Conservation (phyloP, 2,329 filamentous ascomycete species). For the Aurifilum marmelostoma region DNA sequence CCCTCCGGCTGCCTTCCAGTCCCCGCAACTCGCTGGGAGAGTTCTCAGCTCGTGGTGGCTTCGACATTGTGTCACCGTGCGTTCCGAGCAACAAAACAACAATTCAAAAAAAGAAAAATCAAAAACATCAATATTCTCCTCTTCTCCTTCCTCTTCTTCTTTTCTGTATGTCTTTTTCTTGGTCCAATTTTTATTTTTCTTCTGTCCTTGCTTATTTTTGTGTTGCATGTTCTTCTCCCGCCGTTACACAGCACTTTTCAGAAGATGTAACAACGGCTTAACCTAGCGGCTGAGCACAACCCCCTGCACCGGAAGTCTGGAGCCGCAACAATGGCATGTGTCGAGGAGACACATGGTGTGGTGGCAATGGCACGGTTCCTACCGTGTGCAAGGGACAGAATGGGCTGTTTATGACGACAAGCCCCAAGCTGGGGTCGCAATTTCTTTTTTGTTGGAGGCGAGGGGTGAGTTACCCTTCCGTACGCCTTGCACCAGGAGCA, state of each 20-base stretch:
- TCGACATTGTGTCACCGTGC: not conserved
- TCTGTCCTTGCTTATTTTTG: not conserved
- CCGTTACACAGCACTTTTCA: not conserved
- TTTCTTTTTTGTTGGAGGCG: not conserved
- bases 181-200: not conserved
- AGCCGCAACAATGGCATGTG: conserved; percentile 13
- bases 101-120: too few relatives aligned
- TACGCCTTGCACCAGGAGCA: not conserved
- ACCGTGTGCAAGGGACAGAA: not conserved
- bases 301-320: conserved; percentile 9
- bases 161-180: not conserved
- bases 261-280: not conserved
- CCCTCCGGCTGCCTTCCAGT: not conserved
- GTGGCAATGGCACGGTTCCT: not conserved
- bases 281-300: not conserved
- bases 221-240: not conserved
- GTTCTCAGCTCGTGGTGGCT: not conserved
- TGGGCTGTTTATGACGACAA: not conserved
- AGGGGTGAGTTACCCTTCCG: not conserved
- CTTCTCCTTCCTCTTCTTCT: not conserved
- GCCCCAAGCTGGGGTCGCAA: not conserved
- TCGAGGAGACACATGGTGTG: not conserved
- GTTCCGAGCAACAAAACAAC: too few relatives aligned
- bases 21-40: not conserved
- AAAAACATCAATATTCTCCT: not conserved